A percentile compares a stretch with the other conserved stretches of the same genome.
Evolutionary conservation across 768 basidiomycete genomes (phyloP).

Genomic region (Paxillus rubicundulus): DNA sequence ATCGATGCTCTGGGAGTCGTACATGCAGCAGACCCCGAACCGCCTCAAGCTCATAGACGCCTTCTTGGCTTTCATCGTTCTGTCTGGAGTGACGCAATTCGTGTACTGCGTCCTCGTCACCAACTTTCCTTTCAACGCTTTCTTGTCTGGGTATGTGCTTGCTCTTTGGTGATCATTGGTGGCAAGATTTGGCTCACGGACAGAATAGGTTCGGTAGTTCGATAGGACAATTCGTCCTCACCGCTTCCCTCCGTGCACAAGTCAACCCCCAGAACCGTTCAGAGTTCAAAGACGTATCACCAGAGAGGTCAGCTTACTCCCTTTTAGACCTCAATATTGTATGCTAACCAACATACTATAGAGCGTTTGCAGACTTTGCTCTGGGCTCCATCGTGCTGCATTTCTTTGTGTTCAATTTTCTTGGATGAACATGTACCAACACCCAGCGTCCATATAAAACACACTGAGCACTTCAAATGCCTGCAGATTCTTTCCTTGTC

Average conservation of each 20-base stretch:
- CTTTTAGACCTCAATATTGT: background rate
- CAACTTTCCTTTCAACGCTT: constrained; percentile 96
- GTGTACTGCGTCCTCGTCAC: constrained; percentile 88
- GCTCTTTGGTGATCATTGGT: background rate
- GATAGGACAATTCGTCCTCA: constrained; percentile 95
- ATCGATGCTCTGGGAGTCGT: constrained; percentile 69
- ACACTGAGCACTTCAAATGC: background rate
- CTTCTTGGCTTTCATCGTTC: constrained; percentile 88
- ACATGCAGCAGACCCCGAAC: constrained; percentile 71
- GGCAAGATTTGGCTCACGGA: constrained; percentile 3
- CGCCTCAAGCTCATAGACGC: constrained; percentile 92
- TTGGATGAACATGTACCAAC: constrained; percentile 55
- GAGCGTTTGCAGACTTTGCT: constrained; percentile 96
- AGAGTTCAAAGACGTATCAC: constrained; percentile 89
- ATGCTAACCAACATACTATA: constrained; percentile 30
- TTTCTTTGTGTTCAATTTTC: constrained; percentile 98
- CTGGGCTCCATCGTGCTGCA: constrained; percentile 94
- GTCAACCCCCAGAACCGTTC: constrained; percentile 81
- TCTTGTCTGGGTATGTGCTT: constrained; percentile 81
- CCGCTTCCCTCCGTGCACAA: constrained; percentile 89
- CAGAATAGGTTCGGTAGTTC: constrained; percentile 80
- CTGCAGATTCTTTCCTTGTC: background rate
- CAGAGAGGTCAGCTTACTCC: constrained; percentile 69
- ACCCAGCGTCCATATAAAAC: background rate
- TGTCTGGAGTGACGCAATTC: constrained; percentile 89